phyloP scores from a whole-genome alignment of 2,329 filamentous ascomycete species.

The Beauveria caledonica region DNA sequence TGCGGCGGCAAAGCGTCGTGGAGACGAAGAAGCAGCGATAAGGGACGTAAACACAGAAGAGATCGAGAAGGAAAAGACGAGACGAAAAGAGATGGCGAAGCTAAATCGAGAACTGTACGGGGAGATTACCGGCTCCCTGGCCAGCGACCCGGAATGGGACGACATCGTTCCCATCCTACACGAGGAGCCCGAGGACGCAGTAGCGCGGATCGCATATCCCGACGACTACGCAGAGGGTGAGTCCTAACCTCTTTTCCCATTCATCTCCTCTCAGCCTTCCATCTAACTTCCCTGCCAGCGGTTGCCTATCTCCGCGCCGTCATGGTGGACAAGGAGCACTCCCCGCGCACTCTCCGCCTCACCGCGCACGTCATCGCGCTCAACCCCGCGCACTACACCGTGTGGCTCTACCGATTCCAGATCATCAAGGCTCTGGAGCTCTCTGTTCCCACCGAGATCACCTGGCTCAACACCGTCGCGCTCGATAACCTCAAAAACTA shows the following conservation, averaged over 20 bases:
- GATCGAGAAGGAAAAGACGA: conserved; percentile 35
- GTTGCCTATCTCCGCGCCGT: conserved; percentile 89
- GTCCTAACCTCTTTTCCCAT: conserved; percentile 15
- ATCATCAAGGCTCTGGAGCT: conserved; percentile 61
- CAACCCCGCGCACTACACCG: conserved; percentile 97
- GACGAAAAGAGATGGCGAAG: conserved; percentile 43
- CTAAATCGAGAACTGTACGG: conserved; percentile 47
- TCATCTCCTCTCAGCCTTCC: neutral
- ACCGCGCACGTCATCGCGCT: conserved; percentile 85
- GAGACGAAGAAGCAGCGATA: conserved; percentile 12
- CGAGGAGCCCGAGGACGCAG: conserved; percentile 71
- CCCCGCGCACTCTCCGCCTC: conserved; percentile 66
- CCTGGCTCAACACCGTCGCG: conserved; percentile 80
- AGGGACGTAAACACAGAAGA: conserved; percentile 29
- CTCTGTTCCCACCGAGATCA: conserved; percentile 62
- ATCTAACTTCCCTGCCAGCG: conserved; percentile 36
- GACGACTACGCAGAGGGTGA: conserved; percentile 76
- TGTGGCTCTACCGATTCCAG: conserved; percentile 91
- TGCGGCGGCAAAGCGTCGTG: neutral
- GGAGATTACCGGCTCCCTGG: conserved; percentile 34
- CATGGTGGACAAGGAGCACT: conserved; percentile 83
- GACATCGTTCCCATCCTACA: conserved; percentile 77
- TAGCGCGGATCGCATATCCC: conserved; percentile 88
- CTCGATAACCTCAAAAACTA: conserved; percentile 91
- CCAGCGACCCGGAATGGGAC: conserved; percentile 68